A percentile compares a stretch with the other conserved stretches of the same genome.
phyloP scores from a whole-genome alignment of 371 early-diverging fungal species.

The Syncephalastrum contaminatum region DNA sequence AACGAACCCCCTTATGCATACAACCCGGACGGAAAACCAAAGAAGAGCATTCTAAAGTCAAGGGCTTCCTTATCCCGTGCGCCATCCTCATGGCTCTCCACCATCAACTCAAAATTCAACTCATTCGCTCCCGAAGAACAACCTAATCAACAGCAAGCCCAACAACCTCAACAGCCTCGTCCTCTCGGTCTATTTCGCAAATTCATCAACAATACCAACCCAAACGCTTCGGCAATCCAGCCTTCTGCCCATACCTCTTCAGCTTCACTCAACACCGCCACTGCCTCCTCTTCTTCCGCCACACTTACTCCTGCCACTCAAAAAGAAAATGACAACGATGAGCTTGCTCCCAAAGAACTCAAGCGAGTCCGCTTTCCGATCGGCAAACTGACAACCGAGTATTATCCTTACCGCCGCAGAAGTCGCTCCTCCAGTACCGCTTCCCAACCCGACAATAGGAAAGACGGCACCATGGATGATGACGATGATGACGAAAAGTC shows the following conservation, averaged over 20 bases:
- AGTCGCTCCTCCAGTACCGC: neutral
- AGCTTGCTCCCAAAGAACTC: slow-evolving; percentile 33
- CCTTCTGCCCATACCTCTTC: neutral
- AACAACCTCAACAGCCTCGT: slow-evolving; percentile 17
- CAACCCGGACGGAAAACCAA: slow-evolving; percentile 29
- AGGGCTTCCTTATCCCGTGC: slow-evolving; percentile 18
- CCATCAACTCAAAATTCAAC: slow-evolving; percentile 20
- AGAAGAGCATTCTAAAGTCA: slow-evolving; percentile 37
- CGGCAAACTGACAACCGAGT: slow-evolving; percentile 53
- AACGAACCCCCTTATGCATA: slow-evolving; percentile 28
- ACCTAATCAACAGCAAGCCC: slow-evolving; percentile 10
- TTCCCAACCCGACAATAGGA: neutral
- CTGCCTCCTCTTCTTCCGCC: slow-evolving; percentile 5
- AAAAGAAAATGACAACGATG: slow-evolving; percentile 14
- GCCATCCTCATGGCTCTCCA: slow-evolving; percentile 26
- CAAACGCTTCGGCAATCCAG: neutral
- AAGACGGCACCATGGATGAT: neutral
- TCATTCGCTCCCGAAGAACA: slow-evolving; percentile 17
- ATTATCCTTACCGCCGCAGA: slow-evolving; percentile 26
- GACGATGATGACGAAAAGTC: neutral
- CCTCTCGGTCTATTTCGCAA: slow-evolving; percentile 19
- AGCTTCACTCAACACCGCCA: neutral
- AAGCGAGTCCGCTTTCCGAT: slow-evolving; percentile 63
- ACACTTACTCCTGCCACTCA: neutral
- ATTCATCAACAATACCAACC: slow-evolving; percentile 14